phyloP scores from a whole-genome alignment of 2,329 filamentous ascomycete species.

The Curvularia lunata region DNA sequence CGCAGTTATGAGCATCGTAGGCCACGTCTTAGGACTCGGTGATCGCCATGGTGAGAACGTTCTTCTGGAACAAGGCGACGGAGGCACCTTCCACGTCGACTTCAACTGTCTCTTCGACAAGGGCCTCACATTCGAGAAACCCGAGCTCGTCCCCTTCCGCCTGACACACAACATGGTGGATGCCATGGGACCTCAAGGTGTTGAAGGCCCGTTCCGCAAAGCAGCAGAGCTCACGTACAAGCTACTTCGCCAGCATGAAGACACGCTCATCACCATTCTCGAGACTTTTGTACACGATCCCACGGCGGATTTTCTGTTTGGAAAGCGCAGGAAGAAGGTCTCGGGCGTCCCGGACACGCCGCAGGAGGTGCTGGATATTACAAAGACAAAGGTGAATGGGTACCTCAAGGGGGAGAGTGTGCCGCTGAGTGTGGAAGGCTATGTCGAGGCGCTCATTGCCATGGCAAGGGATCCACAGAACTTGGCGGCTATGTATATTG shows the following conservation, averaged over 20 bases:
- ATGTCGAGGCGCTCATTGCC: conserved; percentile 93
- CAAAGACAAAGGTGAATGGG: conserved; percentile 84
- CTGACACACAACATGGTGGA: conserved; percentile 98
- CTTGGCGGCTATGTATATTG: conserved; percentile 94
- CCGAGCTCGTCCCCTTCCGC: conserved; percentile 93
- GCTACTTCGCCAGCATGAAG: conserved; percentile 87
- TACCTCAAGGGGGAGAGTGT: conserved; percentile 86
- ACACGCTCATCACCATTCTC: conserved; percentile 95
- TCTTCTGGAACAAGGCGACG: conserved; percentile 89
- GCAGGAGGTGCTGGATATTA: conserved; percentile 84
- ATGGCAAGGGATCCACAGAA: conserved; percentile 82
- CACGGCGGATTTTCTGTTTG: conserved; percentile 86
- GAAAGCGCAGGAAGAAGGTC: conserved; percentile 64
- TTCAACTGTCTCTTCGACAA: conserved; percentile 99
- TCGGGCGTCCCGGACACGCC: conserved; percentile 69
- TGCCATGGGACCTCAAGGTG: conserved; percentile 93
- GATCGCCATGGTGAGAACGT: conserved; percentile 98
- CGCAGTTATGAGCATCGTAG: conserved; percentile 99
- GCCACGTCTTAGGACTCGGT: conserved; percentile 88
- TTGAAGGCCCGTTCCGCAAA: conserved; percentile 88
- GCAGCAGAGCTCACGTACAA: conserved; percentile 87
- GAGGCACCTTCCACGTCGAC: conserved; percentile 95
- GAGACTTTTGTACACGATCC: conserved; percentile 98
- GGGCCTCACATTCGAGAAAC: conserved; percentile 91
- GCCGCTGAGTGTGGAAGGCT: conserved; percentile 90